Conservation (phyloP, 306 rosid genomes). For the Cicer bijugum region DNA sequence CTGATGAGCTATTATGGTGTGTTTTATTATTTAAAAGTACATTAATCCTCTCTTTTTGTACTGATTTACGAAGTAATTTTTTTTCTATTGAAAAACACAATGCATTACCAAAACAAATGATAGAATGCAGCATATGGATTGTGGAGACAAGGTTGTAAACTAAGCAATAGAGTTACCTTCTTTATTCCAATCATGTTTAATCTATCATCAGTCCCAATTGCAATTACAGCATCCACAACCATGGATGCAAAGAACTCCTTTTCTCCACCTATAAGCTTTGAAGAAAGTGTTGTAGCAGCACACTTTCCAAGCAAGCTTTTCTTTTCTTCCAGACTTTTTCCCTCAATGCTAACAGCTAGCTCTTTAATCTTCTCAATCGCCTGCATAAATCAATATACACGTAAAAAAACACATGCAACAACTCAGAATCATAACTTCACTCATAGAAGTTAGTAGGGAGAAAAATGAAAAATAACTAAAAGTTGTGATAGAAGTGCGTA, state of each 20-base stretch:
- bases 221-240: constrained; percentile 94
- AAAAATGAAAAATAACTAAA: not conserved
- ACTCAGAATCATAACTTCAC: constrained; percentile 3
- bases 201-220: constrained; percentile 89
- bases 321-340: constrained; percentile 93
- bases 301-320: constrained; percentile 85
- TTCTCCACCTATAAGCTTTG: constrained; percentile 98
- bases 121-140: not conserved
- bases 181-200: constrained; percentile 97
- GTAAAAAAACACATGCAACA: not conserved
- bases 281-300: constrained; percentile 97
- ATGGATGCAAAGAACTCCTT: constrained; percentile 94
- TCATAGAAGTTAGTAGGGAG: constrained; percentile 1
- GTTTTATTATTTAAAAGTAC: not conserved
- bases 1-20: not conserved
- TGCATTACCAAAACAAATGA: constrained; percentile 3
- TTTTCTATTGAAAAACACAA: not conserved
- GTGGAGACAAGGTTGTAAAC: not conserved
- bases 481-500: constrained; percentile 25
- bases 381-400: constrained; percentile 45
- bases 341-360: constrained; percentile 89
- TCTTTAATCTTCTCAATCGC: constrained; percentile 88
- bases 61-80: not conserved
- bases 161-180: constrained; percentile 59
- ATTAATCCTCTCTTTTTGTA: not conserved